Conservation (phyloP, 305 asterid species). For the Fraxinus sp. region DNA sequence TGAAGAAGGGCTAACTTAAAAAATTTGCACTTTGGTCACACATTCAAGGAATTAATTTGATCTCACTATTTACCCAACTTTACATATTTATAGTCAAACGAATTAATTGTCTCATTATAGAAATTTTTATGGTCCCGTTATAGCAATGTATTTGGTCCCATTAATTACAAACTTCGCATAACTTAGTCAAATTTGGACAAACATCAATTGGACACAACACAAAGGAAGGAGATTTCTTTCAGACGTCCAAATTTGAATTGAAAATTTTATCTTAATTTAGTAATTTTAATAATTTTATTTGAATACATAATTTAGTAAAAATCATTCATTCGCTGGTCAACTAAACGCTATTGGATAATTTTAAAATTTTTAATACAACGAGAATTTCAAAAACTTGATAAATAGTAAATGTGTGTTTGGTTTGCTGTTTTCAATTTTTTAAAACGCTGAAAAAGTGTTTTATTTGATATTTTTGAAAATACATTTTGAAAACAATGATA, state of each 20-base stretch:
- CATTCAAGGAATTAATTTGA: not conserved
- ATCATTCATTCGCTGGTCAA: not conserved
- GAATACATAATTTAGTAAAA: not conserved
- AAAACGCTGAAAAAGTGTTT: no score
- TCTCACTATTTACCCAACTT: not conserved
- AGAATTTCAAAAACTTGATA: not conserved
- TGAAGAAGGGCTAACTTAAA: not conserved
- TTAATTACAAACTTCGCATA: not conserved
- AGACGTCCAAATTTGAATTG: not conserved
- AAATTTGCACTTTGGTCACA: not conserved
- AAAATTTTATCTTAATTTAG: no score
- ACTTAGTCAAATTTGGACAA: constrained; percentile 1
- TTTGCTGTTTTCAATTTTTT: no score
- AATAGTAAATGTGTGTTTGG: no score
- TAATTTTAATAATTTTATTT: not conserved
- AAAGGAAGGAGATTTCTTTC: not conserved
- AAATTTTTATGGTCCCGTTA: not conserved
- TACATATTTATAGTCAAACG: not conserved
- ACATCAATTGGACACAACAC: not conserved
- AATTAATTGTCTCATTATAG: not conserved
- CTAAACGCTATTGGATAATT: not conserved
- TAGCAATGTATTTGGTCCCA: not conserved
- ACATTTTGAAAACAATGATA: no score
- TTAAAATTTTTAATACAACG: not conserved
- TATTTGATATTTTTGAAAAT: no score